These are phyloP conservation scores for Claviceps arundinis DNA, from an alignment of 2,329 filamentous ascomycete genomes.

Conservation along the genomic window DNA sequence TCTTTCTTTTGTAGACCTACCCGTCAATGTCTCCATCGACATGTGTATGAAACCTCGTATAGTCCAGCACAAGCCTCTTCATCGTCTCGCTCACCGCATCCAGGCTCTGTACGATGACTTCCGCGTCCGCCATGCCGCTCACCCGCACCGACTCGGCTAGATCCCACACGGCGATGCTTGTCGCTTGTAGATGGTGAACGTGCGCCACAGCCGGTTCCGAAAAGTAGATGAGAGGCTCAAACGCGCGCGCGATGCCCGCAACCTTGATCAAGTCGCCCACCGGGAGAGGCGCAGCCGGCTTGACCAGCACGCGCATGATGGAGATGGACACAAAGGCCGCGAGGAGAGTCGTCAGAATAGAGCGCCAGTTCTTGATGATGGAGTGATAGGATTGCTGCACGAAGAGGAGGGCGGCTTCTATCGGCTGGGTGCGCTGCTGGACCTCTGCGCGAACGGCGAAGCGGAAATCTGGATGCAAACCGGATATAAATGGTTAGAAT, in stretches of 20 bases:
- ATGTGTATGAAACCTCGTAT: conserved; percentile 85
- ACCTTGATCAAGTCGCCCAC: conserved; percentile 70
- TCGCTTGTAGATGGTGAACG: conserved; percentile 79
- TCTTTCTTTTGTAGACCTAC: conserved; percentile 23
- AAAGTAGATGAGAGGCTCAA: conserved; percentile 90
- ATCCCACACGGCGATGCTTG: conserved; percentile 88
- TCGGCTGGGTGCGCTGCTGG: conserved; percentile 72
- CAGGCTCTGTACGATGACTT: conserved; percentile 72
- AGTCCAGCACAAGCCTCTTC: conserved; percentile 69
- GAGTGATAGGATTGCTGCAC: conserved; percentile 45
- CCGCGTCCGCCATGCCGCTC: conserved; percentile 82
- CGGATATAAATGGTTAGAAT: not conserved
- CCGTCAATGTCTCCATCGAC: conserved; percentile 87
- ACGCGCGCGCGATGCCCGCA: conserved; percentile 75
- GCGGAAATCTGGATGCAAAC: conserved; percentile 55
- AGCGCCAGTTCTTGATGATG: conserved; percentile 57
- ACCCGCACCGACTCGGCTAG: conserved; percentile 78
- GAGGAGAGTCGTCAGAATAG: conserved; percentile 48
- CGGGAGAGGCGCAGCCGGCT: conserved; percentile 42
- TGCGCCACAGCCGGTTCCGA: conserved; percentile 80
- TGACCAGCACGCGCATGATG: conserved; percentile 51
- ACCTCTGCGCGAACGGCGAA: conserved; percentile 81
- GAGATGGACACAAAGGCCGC: conserved; percentile 51
- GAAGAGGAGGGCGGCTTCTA: conserved; percentile 58
- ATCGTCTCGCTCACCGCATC: conserved; percentile 78